Base-by-base conservation (phyloP, 805 yeast species). In the Torulaspora indica region DNA sequence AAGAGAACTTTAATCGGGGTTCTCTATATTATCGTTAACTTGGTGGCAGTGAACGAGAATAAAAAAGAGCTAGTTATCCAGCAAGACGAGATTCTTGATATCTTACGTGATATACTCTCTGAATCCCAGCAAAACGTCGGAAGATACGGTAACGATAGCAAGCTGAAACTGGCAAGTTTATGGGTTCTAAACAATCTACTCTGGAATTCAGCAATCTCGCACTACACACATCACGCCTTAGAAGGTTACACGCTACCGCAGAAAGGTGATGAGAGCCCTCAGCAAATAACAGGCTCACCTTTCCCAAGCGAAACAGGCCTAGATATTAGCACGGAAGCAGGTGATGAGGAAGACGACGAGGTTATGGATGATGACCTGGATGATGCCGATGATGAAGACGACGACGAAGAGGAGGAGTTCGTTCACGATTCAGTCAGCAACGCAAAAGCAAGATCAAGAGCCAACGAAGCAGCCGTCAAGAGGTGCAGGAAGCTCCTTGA, bases 31-130 rank as follows among this genome's bases (percentile, higher is more conserved):
- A 54, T 64, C 17, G 66, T 60, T 3, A 63, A 64, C 38, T 43
- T 64, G 22, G 60, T 65, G 3, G 66, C 67, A 9, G 60, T 62
- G 9, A 60, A 64, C 45, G 68, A 64, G 44, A 53, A 55, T 35
- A 63, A 63, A 40, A 62, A 63, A 34, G 56, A 60, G 34, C 44
- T 63, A 24, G 61, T 64, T 1, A 56, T 64, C 5, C 56, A 56
- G 18, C 65, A 63, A 38, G 56, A 55, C 37, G 66, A 63, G 13
- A 56, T 64, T 5, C 38, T 64, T 18, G 25, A 41, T 12, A 47
- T 61, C 7, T 51, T 64, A 5, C 49, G 53, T 20, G 58, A 54
- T 6, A 61, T 63, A 5, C 38, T 63, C 14, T 35, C 53, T 7
- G 62, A 58, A 41, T 40, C 57, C 2, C 49, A 47, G 10, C 49